These are phyloP conservation scores for Pythium sukuiense DNA, from an alignment of 352 stramenopile genomes.

Conservation along the genomic window DNA sequence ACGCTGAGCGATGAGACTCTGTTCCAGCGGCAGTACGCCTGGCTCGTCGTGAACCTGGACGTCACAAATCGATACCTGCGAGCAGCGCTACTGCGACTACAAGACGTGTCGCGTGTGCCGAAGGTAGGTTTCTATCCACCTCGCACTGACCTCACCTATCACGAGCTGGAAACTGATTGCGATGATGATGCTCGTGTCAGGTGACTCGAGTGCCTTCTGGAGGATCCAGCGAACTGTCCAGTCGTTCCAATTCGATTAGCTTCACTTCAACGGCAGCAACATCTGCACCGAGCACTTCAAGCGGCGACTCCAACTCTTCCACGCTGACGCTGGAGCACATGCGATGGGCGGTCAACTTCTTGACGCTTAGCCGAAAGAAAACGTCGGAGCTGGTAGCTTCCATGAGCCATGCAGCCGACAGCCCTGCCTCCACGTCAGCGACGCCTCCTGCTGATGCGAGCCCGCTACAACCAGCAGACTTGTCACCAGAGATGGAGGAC, in stretches of 20 bases:
- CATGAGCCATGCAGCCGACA: conserved; percentile 15
- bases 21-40: conserved; percentile 62
- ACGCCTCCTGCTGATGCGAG: not conserved
- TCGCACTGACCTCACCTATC: not conserved
- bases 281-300: not conserved
- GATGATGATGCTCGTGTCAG: not conserved
- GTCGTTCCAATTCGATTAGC: not conserved
- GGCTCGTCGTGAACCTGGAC: conserved; percentile 68
- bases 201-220: not conserved
- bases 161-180: not conserved
- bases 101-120: conserved; percentile 31
- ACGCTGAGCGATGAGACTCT: conserved; percentile 30
- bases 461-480: conserved; percentile 2
- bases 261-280: too few relatives aligned
- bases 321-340: conserved; percentile 50
- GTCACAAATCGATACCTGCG: conserved; percentile 61
- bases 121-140: conserved; percentile 11
- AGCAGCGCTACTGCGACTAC: conserved; percentile 56
- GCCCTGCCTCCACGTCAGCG: not conserved
- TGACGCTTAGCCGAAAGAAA: conserved; percentile 45
- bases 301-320: conserved; percentile 2
- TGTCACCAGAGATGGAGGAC: conserved; percentile 45
- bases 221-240: not conserved
- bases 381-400: conserved; percentile 32
- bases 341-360: conserved; percentile 65